Base-by-base conservation (phyloP, 495 filamentous ascomycete genomes). In the Penicillium odoratum region DNA sequence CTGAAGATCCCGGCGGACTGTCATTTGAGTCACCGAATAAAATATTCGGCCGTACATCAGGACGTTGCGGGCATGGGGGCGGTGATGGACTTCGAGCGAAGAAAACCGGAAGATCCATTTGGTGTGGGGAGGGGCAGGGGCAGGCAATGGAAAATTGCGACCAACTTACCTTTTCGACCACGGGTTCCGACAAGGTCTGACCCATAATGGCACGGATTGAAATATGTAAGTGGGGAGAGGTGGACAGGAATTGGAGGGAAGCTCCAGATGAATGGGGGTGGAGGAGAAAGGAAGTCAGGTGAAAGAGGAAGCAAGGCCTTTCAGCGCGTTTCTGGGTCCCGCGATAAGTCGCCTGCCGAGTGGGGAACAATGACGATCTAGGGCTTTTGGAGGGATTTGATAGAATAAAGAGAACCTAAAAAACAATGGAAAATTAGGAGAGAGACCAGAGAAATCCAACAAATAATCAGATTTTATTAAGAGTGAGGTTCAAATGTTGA, bases 181-280 rank as follows among this genome's bases (percentile, higher is more conserved):
- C 93, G 51, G 94, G 94, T 82, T 98, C 95, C 71, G 94, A 98
- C 70, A 98, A 88, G 73, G 94, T 98, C 84, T 98, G 94, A 85
- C 94, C 94, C 94, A 98, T 98, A 48, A 57, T 69, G 64, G 53
- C 64, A 64, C 62, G 54, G 57, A 67, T 65, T 65, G 58, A 63
- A 70, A 78, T 58, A 62, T 57, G 59, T 30, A 38, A 31, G 29
- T 10, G 30, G 29, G 21, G 31, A 29, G 52, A 43, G 51, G 48
- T 59, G 57, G 54, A 50, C 25, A 38, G 26, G 31, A 54, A 53
- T 59, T 53, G 60, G 50, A 59, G 50, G 26, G 42, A 53, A 65
- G 61, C 52, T 60, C 55, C 56, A 58, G 52, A 62, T 62, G 66
- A 66, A 58, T 61, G 56, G 52, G 36, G 56, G 60, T 48, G 48